These are phyloP conservation scores for Aspergillus pseudonomiae DNA, from an alignment of 2,329 filamentous ascomycete species.

Conservation along the genomic window DNA sequence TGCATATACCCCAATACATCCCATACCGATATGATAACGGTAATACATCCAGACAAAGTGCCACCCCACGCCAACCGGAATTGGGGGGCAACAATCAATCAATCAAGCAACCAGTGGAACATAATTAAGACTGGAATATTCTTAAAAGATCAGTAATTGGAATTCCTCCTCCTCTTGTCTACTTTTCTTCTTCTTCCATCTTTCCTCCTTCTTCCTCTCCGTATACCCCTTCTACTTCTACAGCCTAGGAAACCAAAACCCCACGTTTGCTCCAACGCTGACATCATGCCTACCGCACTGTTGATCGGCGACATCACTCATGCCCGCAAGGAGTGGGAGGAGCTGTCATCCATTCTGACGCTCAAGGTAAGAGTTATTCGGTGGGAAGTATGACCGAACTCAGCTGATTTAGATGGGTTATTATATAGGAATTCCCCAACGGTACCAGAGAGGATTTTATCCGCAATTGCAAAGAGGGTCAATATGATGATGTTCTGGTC, in stretches of 20 bases:
- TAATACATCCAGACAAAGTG: not conserved
- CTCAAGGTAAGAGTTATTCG: slow-evolving; percentile 39
- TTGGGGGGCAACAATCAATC: not conserved
- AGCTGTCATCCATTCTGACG: slow-evolving; percentile 42
- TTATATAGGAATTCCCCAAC: slow-evolving; percentile 54
- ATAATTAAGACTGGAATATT: not conserved
- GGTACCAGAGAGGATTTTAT: slow-evolving; percentile 61
- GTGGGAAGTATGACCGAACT: not conserved
- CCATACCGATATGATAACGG: not conserved
- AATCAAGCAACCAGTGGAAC: not conserved
- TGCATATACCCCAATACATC: not conserved
- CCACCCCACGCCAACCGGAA: slow-evolving; percentile 6
- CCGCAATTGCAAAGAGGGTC: slow-evolving; percentile 55
- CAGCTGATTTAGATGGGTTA: not conserved
- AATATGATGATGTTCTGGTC: slow-evolving; percentile 58
- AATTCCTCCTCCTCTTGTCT: slow-evolving; percentile 9
- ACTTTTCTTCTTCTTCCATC: not conserved
- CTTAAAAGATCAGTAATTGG: slow-evolving; percentile 6
- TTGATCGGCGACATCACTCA: slow-evolving; percentile 50
- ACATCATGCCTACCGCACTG: slow-evolving; percentile 44
- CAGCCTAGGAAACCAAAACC: not conserved
- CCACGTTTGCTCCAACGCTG: slow-evolving; percentile 17
- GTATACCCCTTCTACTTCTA: not conserved
- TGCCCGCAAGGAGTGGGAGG: slow-evolving; percentile 47
- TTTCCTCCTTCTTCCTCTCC: not conserved